Conservation (phyloP, 345 rosid genomes). For the Lepidium africanum region DNA sequence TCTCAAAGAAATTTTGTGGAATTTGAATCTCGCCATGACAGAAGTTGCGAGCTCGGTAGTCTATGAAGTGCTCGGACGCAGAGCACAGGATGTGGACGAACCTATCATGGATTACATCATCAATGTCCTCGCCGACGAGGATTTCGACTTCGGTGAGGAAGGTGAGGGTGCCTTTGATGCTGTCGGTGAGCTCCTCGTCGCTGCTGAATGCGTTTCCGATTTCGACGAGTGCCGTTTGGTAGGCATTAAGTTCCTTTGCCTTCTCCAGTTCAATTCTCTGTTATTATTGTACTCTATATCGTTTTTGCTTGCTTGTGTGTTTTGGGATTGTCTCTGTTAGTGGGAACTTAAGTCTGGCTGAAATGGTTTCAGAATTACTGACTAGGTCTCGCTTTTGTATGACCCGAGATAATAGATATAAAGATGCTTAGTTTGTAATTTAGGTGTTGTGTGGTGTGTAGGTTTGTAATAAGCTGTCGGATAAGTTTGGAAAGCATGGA, state of each 20-base stretch:
- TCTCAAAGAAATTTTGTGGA: background rate
- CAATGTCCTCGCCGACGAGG: slow-evolving; percentile 97
- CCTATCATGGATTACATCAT: slow-evolving; percentile 92
- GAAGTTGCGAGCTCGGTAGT: slow-evolving; percentile 89
- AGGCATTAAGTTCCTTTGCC: background rate
- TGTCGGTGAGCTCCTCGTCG: slow-evolving; percentile 87
- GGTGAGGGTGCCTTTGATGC: slow-evolving; percentile 92
- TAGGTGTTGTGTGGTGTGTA: slow-evolving; percentile 15
- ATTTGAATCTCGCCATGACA: slow-evolving; percentile 36
- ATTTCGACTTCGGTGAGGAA: slow-evolving; percentile 89
- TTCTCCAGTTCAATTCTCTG: background rate
- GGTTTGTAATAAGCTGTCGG: slow-evolving; percentile 75
- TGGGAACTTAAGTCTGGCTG: background rate
- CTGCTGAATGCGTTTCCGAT: slow-evolving; percentile 81
- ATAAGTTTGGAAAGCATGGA: slow-evolving; percentile 92
- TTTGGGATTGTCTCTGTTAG: background rate
- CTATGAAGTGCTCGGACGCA: slow-evolving; percentile 73
- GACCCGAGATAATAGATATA: background rate
- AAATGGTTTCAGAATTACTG: background rate
- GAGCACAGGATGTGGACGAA: slow-evolving; percentile 72
- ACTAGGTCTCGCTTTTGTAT: background rate
- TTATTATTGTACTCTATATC: background rate
- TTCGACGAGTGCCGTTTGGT: slow-evolving; percentile 74
- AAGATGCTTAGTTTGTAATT: background rate
- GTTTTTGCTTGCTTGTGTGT: background rate